Conservation (phyloP, 2,329 filamentous ascomycete species). For the Talaromyces islandicus region DNA sequence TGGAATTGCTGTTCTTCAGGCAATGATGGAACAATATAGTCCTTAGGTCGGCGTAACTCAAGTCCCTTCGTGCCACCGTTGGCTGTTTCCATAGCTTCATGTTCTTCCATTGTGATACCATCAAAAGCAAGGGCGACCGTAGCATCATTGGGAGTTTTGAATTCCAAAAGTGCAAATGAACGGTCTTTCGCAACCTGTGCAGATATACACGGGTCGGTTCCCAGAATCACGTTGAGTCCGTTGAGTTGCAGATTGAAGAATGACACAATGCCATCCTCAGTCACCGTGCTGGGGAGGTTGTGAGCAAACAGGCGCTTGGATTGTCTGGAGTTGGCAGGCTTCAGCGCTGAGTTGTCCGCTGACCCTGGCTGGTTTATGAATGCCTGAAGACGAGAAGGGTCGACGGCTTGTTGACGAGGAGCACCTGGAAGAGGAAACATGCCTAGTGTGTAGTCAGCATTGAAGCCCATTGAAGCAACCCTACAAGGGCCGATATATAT, state of each 20-base stretch:
- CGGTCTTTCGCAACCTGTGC: slow-evolving; percentile 75
- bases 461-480: not conserved
- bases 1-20: slow-evolving; percentile 70
- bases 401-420: slow-evolving; percentile 90
- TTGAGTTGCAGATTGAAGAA: slow-evolving; percentile 98
- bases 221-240: slow-evolving; percentile 85
- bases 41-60: slow-evolving; percentile 80
- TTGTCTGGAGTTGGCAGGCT: slow-evolving; percentile 88
- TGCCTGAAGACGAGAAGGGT: slow-evolving; percentile 85
- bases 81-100: slow-evolving; percentile 50
- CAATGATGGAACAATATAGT: slow-evolving; percentile 76
- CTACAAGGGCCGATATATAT: not conserved
- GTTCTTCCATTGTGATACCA: slow-evolving; percentile 78
- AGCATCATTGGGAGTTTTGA: slow-evolving; percentile 78
- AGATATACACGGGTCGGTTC: slow-evolving; percentile 75
- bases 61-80: slow-evolving; percentile 54
- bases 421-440: slow-evolving; percentile 98
- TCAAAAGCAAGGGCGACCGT: slow-evolving; percentile 88
- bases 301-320: slow-evolving; percentile 85
- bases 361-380: slow-evolving; percentile 87
- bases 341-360: slow-evolving; percentile 69
- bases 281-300: slow-evolving; percentile 68
- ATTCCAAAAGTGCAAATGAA: slow-evolving; percentile 82
- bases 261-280: slow-evolving; percentile 66
- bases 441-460: slow-evolving; percentile 38